Evolutionary conservation across 139 green algal genomes (phyloP).

Genomic region (Volvox africanus): DNA sequence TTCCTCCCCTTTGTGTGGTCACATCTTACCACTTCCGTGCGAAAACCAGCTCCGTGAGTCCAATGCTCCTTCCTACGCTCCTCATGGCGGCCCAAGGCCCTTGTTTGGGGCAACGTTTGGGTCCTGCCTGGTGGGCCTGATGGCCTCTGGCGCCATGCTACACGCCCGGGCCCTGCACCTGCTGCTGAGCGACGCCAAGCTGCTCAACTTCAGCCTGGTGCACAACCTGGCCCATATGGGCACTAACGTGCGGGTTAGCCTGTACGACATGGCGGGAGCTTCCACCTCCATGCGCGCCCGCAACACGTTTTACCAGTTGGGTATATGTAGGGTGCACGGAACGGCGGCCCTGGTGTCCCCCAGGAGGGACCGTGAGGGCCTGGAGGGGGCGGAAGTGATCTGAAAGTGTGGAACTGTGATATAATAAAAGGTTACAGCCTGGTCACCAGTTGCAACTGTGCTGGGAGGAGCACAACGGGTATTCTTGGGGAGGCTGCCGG

Average conservation of each 20-base stretch:
- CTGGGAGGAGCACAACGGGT: no score
- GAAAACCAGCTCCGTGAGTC: no score
- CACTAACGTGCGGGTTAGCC: constrained; percentile 12
- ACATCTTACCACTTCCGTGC: no score
- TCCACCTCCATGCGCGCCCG: constrained; percentile 21
- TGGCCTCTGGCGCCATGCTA: constrained; percentile 7
- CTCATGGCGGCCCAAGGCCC: not conserved
- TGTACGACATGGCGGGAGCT: constrained; percentile 40
- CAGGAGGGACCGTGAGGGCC: no score
- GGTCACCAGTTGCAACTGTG: no score
- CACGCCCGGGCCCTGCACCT: constrained; percentile 19
- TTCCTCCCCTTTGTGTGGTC: no score
- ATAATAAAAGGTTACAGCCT: no score
- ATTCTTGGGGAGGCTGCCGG: no score
- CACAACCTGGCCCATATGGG: constrained; percentile 41
- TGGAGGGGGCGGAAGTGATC: no score
- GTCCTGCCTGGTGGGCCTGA: constrained; percentile 22
- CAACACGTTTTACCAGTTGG: constrained; percentile 39
- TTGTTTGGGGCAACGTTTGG: constrained; percentile 32
- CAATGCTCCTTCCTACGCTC: not conserved
- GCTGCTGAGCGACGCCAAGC: constrained; percentile 22
- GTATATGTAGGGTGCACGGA: not conserved
- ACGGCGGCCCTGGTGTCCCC: no score
- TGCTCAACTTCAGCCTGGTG: constrained; percentile 9
- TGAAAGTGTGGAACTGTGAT: no score